phyloP scores from a whole-genome alignment of 75 land plant genomes.

The Selaginella tamariscina region DNA sequence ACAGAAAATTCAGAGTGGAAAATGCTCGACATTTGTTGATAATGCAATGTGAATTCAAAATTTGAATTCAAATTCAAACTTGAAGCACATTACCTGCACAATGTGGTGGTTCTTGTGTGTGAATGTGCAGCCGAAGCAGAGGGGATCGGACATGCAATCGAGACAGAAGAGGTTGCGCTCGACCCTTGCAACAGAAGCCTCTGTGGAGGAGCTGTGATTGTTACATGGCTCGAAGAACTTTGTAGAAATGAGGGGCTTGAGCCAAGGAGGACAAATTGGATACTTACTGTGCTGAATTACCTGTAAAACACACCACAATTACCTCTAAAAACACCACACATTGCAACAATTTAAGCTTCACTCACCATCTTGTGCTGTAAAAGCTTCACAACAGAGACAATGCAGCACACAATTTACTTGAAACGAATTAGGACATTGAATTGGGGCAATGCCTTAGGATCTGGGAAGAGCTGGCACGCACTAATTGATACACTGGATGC shows the following conservation, averaged over 20 bases:
- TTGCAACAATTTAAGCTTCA: neutral
- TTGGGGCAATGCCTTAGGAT: too few species aligned
- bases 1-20: too few species aligned
- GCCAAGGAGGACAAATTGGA: neutral
- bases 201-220: neutral
- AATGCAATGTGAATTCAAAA: too few species aligned
- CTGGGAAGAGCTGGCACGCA: too few species aligned
- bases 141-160: neutral
- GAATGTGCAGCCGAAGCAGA: conserved; percentile 1
- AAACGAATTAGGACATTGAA: too few species aligned
- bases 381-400: too few species aligned
- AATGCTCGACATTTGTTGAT: too few species aligned
- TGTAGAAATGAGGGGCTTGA: neutral
- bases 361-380: too few species aligned
- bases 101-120: conserved; percentile 7
- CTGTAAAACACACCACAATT: neutral
- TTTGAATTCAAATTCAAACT: too few species aligned
- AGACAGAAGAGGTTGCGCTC: conserved; percentile 12
- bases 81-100: too few species aligned
- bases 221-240: neutral
- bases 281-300: neutral
- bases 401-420: too few species aligned
- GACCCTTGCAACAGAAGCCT: neutral
- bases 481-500: too few species aligned
- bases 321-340: neutral